Evolutionary conservation across 177 flowering plant genomes (phyloP), one percentile per base, ranked within the genome.

Genomic region (Vitis hybrid): DNA sequence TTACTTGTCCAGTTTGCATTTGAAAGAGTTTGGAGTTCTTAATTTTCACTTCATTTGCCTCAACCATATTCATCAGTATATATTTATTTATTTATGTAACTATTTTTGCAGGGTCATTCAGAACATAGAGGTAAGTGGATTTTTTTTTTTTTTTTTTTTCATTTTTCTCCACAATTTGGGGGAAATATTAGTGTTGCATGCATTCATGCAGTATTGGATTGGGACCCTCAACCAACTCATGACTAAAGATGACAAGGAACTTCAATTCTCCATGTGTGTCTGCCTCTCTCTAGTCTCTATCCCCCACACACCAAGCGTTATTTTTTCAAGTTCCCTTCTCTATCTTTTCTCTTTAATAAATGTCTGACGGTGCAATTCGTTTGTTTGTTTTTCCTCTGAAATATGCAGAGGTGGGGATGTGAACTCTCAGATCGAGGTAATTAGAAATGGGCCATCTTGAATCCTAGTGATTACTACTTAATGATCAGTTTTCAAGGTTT

Each of bases 211-310:
- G 85, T 75, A 77, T 65, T 56, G 79, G 64, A 73, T 79, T 10
- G 55, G 69, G 65, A 69, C 77, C 13, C 63, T 82, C 3, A 77
- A 79, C 59, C 72, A 78, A 72, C 68, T 82, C 6, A 82, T 64
- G 58, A 67, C 68, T 26, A 83, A 79, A 59, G 77, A 73, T 62
- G 85, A 82, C 22, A 73, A 77, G 18, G 83, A 81, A 33, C 76
- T 77, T 64, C 85, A 82, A 57, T 72, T 77, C 13, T 71, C 85
- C 67, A 83, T 87, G 97, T 91, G 21, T 62, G 81, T 69, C 18
- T 51, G 2, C 68, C 60, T 56, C 62, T 56, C 60, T 57, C 11
- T 45, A n/a, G n/a, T 51, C 39, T 22, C 22, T 22, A 10, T 56
- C 4, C 18, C 14, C 14, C 15, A 15, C 15, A 2, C 8, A 48